Percentiles rank a stretch among this genome's conserved stretches.
phyloP scores from a whole-genome alignment of 116 monocot species.

The Zostera marina region DNA sequence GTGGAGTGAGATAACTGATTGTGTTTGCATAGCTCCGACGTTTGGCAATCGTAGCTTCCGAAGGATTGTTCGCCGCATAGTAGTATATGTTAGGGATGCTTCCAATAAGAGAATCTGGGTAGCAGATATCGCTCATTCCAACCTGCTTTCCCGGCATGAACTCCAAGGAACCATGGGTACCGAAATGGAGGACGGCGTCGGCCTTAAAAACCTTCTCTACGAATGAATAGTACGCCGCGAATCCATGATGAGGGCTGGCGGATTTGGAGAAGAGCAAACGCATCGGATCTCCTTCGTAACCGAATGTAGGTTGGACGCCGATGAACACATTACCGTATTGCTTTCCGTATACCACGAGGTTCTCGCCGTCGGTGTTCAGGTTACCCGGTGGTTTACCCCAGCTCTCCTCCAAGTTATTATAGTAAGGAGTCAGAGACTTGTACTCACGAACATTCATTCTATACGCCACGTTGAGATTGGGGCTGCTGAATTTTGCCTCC shows the following conservation, averaged over 20 bases:
- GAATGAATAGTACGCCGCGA: constrained; percentile 92
- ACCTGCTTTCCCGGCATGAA: constrained; percentile 99
- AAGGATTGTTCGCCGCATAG: constrained; percentile 98
- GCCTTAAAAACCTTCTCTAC: constrained; percentile 92
- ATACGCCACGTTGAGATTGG: constrained; percentile 85
- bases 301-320: constrained; percentile 96
- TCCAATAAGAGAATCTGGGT: constrained; percentile 90
- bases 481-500: constrained; percentile 93
- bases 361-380: constrained; percentile 91
- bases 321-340: constrained; percentile 98
- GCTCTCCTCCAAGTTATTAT: constrained; percentile 56
- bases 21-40: constrained; percentile 95
- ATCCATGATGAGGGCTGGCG: constrained; percentile 96
- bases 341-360: constrained; percentile 88
- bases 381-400: constrained; percentile 98
- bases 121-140: constrained; percentile 96
- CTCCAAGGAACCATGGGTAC: constrained; percentile 92
- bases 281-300: constrained; percentile 99
- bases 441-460: constrained; percentile 89
- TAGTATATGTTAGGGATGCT: constrained; percentile 98
- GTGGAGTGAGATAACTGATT: constrained; percentile 93
- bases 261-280: constrained; percentile 95
- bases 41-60: constrained; percentile 94
- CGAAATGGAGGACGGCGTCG: constrained; percentile 94
- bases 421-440: constrained; percentile 72